Evolutionary conservation across 2,329 filamentous ascomycete genomes (phyloP), one percentile per base, ranked within the genome.

Genomic region (Aureobasidium subglaciale): DNA sequence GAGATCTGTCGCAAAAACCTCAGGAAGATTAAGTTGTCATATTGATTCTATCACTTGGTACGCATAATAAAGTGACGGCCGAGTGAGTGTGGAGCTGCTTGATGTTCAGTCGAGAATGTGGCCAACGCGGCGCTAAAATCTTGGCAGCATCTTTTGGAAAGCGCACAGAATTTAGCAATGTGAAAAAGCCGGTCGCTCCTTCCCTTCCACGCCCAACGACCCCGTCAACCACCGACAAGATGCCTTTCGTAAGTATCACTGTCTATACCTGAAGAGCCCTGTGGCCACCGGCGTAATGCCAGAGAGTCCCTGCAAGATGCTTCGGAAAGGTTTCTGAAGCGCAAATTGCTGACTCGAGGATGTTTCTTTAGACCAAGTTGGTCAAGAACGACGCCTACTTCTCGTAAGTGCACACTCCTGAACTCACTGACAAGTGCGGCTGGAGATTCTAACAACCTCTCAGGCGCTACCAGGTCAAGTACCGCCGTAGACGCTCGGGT

Each of bases 351-450:
- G 91, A 96, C 90, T 96, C 88, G 85, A 76, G 81, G 79, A 76
- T 76, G 74, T 65, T 35, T 65, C n/a, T 38, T 67, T 73, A 96
- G 90, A 84, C 88, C 83, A 97, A 97, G 85, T 78, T 86, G 75
- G 83, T 93, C 75, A 97, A 97, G 88, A 96, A 87, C 84, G 90
- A 87, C 78, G 88, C 93, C 75, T 99, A 97, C 90, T 96, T 88
- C 85, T 96, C 90, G 90, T 95, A 71, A 86, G 86, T 78, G 59
- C 48, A 41, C 49, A 15, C 13, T 13, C 22, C 5, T n/a, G 7
- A 22, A 41, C 10, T 4, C 1, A 30, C 34, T 20, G 24, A 50
- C 46, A 7, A 22, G 18, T 15, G 9, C 9, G 11, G 7, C 16
- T 10, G 15, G 48, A 11, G n/a, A 13, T 52, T 25, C 48, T 58